These are phyloP conservation scores for Talaromyces sp. DNA, from an alignment of 2,329 filamentous ascomycete species.

Conservation along the genomic window DNA sequence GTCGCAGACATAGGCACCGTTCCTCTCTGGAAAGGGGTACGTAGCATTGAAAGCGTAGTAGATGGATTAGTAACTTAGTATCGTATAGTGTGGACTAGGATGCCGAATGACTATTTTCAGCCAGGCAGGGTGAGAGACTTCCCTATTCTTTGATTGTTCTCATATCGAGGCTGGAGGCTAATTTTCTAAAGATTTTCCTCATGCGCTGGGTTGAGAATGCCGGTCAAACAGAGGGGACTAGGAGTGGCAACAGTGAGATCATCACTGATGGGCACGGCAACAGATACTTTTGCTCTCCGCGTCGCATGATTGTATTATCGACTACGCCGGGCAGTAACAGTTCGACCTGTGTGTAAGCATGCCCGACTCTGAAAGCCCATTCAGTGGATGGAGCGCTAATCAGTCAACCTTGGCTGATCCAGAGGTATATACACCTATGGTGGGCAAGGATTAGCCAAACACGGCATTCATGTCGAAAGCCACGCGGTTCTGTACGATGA, in stretches of 20 bases:
- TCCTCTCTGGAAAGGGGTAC: not conserved
- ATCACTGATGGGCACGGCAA: not conserved
- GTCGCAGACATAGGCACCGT: not conserved
- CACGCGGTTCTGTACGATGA: constrained; percentile 40
- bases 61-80: not conserved
- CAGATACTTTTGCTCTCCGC: not conserved
- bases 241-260: constrained; percentile 1
- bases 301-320: constrained; percentile 4
- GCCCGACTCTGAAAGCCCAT: not conserved
- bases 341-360: constrained; percentile 33
- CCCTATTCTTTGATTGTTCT: rapidly evolving
- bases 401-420: not conserved
- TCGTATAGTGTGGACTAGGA: not conserved
- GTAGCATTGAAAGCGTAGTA: not conserved
- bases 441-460: constrained; percentile 34
- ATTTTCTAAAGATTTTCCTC: constrained; percentile 1
- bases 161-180: no score
- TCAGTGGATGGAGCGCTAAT: not conserved
- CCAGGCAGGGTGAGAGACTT: constrained; percentile 8
- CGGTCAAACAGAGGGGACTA: not conserved
- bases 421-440: constrained; percentile 43
- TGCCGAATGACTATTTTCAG: not conserved
- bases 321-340: constrained; percentile 9
- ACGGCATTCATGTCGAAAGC: constrained; percentile 31
- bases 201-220: constrained; percentile 2